Percentiles rank a stretch among this genome's conserved stretches.
Conservation (phyloP, 2,329 filamentous ascomycete species). For the Golovinomyces cichoracearum region DNA sequence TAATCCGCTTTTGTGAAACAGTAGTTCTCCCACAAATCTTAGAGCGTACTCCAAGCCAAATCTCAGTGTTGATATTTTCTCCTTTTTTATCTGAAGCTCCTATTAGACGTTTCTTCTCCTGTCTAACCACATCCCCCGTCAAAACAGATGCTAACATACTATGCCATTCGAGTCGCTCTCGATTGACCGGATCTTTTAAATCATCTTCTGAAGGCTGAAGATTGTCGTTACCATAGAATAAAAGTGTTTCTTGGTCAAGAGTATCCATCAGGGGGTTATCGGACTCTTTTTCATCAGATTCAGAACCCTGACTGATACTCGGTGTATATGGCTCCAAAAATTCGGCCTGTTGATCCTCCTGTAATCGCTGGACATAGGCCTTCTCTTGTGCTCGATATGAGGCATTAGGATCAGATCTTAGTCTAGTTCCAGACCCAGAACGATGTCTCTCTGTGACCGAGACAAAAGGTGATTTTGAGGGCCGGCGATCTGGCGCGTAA, state of each 20-base stretch:
- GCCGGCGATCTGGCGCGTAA: slow-evolving; percentile 39
- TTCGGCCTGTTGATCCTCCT: slow-evolving; percentile 38
- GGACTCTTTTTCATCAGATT: slow-evolving; percentile 79
- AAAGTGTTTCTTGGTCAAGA: slow-evolving; percentile 73
- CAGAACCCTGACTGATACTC: slow-evolving; percentile 36
- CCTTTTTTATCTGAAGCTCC: slow-evolving; percentile 39
- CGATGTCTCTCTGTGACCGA: slow-evolving; percentile 21
- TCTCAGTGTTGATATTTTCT: slow-evolving; percentile 41
- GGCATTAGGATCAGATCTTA: slow-evolving; percentile 38
- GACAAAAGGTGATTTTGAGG: slow-evolving; percentile 23
- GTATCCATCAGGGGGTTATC: slow-evolving; percentile 62
- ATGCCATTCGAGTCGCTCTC: slow-evolving; percentile 89
- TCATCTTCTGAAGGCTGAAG: slow-evolving; percentile 75
- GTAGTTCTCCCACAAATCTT: slow-evolving; percentile 63
- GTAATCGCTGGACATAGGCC: slow-evolving; percentile 76
- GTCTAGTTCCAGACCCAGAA: slow-evolving; percentile 29
- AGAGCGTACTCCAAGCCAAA: slow-evolving; percentile 74
- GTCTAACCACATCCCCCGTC: slow-evolving; percentile 86
- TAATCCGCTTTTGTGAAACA: slow-evolving; percentile 59
- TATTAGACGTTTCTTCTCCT: slow-evolving; percentile 89
- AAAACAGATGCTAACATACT: slow-evolving; percentile 90
- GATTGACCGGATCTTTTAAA: slow-evolving; percentile 60
- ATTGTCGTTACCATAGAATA: slow-evolving; percentile 80
- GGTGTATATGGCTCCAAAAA: slow-evolving; percentile 38
- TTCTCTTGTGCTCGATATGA: slow-evolving; percentile 69